These are phyloP conservation scores for Kuraishia molischiana DNA, from an alignment of 805 yeast species.

Conservation along the genomic window DNA sequence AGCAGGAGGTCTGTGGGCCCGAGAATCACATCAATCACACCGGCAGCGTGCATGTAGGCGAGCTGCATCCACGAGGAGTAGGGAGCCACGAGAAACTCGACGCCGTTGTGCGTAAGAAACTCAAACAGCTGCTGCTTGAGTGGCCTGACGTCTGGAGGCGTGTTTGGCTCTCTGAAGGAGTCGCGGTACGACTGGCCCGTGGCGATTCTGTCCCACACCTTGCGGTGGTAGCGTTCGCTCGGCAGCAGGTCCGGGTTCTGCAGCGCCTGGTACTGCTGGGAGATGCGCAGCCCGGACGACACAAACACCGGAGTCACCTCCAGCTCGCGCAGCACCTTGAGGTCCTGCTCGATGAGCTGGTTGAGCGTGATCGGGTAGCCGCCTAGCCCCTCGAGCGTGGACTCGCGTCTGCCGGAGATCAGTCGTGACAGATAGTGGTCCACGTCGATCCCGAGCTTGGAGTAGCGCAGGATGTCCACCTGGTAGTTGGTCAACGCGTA, in stretches of 20 bases:
- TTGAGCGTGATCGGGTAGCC: constrained; percentile 65
- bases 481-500: constrained; percentile 52
- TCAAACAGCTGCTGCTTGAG: constrained; percentile 46
- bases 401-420: constrained; percentile 54
- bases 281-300: constrained; percentile 54
- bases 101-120: constrained; percentile 41
- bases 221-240: constrained; percentile 31
- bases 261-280: constrained; percentile 16
- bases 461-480: constrained; percentile 51
- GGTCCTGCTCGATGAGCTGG: constrained; percentile 48
- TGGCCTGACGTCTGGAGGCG: constrained; percentile 39
- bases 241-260: constrained; percentile 18
- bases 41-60: constrained; percentile 51
- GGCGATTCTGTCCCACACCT: constrained; percentile 33
- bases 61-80: constrained; percentile 74
- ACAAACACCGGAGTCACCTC: constrained; percentile 75
- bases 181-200: constrained; percentile 21
- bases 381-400: constrained; percentile 66
- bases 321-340: constrained; percentile 46
- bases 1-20: constrained; percentile 79
- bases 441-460: constrained; percentile 77
- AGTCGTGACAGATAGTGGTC: constrained; percentile 65
- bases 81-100: constrained; percentile 75
- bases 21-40: constrained; percentile 61
- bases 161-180: constrained; percentile 41